A percentile compares a stretch with the other conserved stretches of the same genome.
phyloP scores from a whole-genome alignment of 208 protist genomes.

The Trypanosoma conorhini region DNA sequence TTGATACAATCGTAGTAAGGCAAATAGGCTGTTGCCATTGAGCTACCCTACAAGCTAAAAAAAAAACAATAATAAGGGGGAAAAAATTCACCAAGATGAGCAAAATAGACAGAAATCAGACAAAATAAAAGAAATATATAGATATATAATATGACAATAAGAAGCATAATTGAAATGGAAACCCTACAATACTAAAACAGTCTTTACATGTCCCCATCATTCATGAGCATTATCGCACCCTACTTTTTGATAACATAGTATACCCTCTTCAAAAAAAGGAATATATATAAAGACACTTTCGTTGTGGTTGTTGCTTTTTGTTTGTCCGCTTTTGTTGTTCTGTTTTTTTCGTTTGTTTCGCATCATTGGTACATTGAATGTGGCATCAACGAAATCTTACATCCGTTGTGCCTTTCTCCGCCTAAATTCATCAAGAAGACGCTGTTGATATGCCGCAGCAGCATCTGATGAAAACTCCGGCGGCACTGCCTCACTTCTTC shows the following conservation, averaged over 20 bases:
- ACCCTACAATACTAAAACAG: not conserved
- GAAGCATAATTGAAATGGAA: not conserved
- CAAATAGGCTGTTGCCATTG: conserved; percentile 33
- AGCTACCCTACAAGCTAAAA: not conserved
- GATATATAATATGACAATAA: not conserved
- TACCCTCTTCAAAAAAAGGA: conserved; percentile 7
- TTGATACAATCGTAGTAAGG: conserved; percentile 95
- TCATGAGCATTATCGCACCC: not conserved
- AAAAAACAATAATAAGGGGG: conserved; percentile 12
- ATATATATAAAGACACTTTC: not conserved
- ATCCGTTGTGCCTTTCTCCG: conserved; percentile 26
- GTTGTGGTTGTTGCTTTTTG: conserved; percentile 8
- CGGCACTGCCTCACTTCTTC: conserved; percentile 32
- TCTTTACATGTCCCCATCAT: not conserved
- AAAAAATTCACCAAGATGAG: conserved; percentile 21
- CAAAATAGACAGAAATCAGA: conserved; percentile 1
- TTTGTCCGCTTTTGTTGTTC: not conserved
- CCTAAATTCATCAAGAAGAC: conserved; percentile 78
- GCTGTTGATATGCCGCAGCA: conserved; percentile 80
- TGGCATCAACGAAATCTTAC: conserved; percentile 9
- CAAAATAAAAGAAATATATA: conserved; percentile 8
- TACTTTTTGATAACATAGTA: conserved; percentile 18
- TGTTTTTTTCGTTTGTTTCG: not conserved
- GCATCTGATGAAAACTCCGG: conserved; percentile 73
- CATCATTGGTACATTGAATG: conserved; percentile 12